Evolutionary conservation across 1,139 yeast genomes (phyloP).

Genomic region (Kodamaea fungicola): DNA sequence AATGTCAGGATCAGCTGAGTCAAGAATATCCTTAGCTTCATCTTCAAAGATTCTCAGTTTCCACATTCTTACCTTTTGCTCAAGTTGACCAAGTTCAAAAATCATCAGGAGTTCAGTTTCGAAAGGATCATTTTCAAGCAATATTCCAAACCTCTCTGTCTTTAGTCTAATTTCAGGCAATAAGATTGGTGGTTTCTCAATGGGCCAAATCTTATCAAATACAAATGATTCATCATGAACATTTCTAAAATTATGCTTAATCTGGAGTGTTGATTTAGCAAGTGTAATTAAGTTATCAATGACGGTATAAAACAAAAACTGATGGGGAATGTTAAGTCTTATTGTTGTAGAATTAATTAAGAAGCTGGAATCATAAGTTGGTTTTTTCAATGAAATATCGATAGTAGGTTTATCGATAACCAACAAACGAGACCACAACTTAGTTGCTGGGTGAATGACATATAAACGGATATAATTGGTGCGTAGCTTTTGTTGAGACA

Average conservation of each 20-base stretch:
- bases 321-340: slow-evolving; percentile 51
- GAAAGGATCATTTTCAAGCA: slow-evolving; percentile 42
- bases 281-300: slow-evolving; percentile 63
- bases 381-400: slow-evolving; percentile 17
- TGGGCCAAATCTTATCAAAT: slow-evolving; percentile 32
- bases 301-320: slow-evolving; percentile 61
- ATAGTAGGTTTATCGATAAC: slow-evolving; percentile 37
- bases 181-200: slow-evolving; percentile 24
- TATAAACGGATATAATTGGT: slow-evolving; percentile 45
- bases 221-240: slow-evolving; percentile 37
- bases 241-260: slow-evolving; percentile 47
- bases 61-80: slow-evolving; percentile 32
- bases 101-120: slow-evolving; percentile 40
- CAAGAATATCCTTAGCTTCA: slow-evolving; percentile 13
- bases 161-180: slow-evolving; percentile 33
- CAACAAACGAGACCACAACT: slow-evolving; percentile 41
- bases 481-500: slow-evolving; percentile 23
- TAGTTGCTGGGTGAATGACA: slow-evolving; percentile 53
- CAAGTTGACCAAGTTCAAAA: slow-evolving; percentile 36
- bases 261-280: slow-evolving; percentile 56
- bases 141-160: slow-evolving; percentile 31
- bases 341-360: slow-evolving; percentile 24
- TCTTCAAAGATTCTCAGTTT: slow-evolving; percentile 30
- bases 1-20: slow-evolving; percentile 11
- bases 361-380: slow-evolving; percentile 7